Conservation (phyloP, 345 rosid genomes). For the Bruguiera sexangula region DNA sequence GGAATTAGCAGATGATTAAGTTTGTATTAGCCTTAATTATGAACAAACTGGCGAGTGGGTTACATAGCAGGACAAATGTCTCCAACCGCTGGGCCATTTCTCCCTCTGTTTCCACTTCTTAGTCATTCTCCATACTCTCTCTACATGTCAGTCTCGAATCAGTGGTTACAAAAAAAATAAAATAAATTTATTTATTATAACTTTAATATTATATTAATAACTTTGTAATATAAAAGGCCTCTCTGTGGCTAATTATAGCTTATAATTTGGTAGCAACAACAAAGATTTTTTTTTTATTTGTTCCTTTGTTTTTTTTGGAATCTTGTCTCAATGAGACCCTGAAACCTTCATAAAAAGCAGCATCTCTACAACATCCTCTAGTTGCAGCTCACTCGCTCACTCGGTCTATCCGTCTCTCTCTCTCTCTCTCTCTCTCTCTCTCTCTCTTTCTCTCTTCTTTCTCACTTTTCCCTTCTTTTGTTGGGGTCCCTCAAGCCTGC, state of each 20-base stretch:
- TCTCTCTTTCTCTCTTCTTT: background rate
- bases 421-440: no score
- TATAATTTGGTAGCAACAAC: no score
- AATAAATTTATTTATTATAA: no score
- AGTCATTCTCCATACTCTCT: background rate
- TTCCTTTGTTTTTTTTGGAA: background rate
- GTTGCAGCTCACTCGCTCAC: background rate
- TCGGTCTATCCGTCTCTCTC: constrained; percentile 2
- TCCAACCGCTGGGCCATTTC: constrained; percentile 27
- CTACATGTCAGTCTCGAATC: background rate
- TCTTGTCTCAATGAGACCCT: constrained; percentile 39
- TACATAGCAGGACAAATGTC: constrained; percentile 25
- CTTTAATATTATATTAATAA: no score
- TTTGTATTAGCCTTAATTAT: background rate
- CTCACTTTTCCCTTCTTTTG: background rate
- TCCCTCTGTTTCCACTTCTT: constrained; percentile 20
- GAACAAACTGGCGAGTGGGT: constrained; percentile 29
- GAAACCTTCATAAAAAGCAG: constrained; percentile 64
- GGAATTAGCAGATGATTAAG: background rate
- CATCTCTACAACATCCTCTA: constrained; percentile 48
- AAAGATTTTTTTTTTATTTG: no score
- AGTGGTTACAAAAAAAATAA: no score
- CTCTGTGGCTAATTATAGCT: no score
- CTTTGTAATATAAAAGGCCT: no score
- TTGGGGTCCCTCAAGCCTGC: constrained; percentile 27